Base-by-base conservation (phyloP, 2,329 filamentous ascomycete genomes). In the Talaromyces sp. region DNA sequence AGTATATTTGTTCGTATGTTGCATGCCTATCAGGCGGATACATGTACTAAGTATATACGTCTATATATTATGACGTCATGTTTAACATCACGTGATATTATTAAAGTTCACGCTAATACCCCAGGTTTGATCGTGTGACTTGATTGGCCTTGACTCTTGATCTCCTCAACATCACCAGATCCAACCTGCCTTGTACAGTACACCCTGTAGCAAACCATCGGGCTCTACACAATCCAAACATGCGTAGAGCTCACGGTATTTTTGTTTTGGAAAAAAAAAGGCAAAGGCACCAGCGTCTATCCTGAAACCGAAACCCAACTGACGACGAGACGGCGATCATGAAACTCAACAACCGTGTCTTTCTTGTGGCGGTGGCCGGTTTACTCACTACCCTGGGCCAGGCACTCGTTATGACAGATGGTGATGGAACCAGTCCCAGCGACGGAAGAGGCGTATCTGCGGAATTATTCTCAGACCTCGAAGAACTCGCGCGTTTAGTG, bases 401-500 rank as follows among this genome's bases (percentile, higher is more conserved):
- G 8, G 57, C 51, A 8, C n/a, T 47, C 5, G 61, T 51, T 3
- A 52, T 51, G 2, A 28, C 53, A 8, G 34, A 57, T 27, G 28
- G 31, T 51, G 56, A 50, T 3, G 18, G 14, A 44, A 34, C 27
- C 8, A 27, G 3, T 3, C 28, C 28, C 14, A 33, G 23, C 28
- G 50, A 53, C 50, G 60, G 28, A 9, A 8, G 36, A 53, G 59
- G 6, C 63, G 73, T 95, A 61, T 87, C 89, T 4, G 70, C 77
- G 31, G 70, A 80, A 28, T 83, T 97, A 64, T 98, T 96, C 77
- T 80, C 85, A 62, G 88, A 91, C 18, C 86, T 99, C 14, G 92
- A 97, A 76, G 90, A 96, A 70, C 82, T 94, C 60, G 87, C 94
- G n/a, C 88, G 93, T 59, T 84, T 98, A 30, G 94, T 97, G 65